Evolutionary conservation across 768 basidiomycete genomes (phyloP), one percentile per base, ranked within the genome.

Genomic region (Lentinula raphanica): DNA sequence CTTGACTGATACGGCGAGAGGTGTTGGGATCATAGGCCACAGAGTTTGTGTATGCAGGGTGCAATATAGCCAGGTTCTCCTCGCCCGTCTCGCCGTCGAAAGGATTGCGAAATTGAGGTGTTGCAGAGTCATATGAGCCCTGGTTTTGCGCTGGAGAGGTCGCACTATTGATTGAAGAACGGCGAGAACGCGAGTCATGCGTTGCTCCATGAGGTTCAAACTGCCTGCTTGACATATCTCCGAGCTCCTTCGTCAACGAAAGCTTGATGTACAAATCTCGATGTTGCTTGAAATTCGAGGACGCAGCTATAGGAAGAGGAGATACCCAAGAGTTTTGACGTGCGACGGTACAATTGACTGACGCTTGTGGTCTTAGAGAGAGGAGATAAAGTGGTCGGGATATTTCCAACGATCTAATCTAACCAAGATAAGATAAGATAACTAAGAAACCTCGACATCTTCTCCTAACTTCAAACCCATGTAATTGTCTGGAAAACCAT

Each of bases 381-480:
- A 19, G 8, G 31, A 39, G 15, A 40, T n/a, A n/a, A n/a, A n/a
- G n/a, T n/a, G n/a, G n/a, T n/a, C n/a, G n/a, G n/a, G n/a, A n/a
- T n/a, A n/a, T n/a, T n/a, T n/a, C n/a, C n/a, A n/a, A n/a, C n/a
- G n/a, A 25, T 29, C n/a, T 32, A 36, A 51, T 51, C 8, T 11
- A 36, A 29, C 6, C 32, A 23, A 32, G 28, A 31, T 31, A 35
- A 51, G 49, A 51, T 51, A 51, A 36, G 32, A 51, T 54, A 54
- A 27, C 13, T 12, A 54, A 11, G 7, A 28, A 28, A 7, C 17
- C 25, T 28, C 48, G 0, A 12, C 32, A 12, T 49, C 74, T 32
- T 75, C 70, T 27, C 67, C 73, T 63, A 88, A 80, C 49, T 71
- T 74, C 59, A 90, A 69, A 2, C 86, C 87, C 69, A 88, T 65